These are phyloP conservation scores for Aphanomyces euteiches DNA, from an alignment of 352 stramenopile species.

Conservation along the genomic window DNA sequence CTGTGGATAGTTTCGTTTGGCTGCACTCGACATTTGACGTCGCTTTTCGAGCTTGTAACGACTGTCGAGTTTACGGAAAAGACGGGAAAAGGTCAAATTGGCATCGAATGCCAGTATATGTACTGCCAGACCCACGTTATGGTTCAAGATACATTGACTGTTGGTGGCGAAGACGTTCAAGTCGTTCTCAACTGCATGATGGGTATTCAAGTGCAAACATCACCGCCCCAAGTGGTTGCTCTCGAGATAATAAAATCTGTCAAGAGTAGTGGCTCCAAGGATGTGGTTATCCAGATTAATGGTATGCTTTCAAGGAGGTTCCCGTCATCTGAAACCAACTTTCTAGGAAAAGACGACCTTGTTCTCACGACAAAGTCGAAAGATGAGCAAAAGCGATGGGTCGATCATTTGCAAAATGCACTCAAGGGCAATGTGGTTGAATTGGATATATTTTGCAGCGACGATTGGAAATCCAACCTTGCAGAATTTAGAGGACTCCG, in stretches of 20 bases:
- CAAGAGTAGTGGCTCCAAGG: not conserved
- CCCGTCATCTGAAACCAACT: not conserved
- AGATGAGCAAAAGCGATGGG: slow-evolving; percentile 66
- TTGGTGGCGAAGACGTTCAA: slow-evolving; percentile 67
- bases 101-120: slow-evolving; percentile 84
- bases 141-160: slow-evolving; percentile 53
- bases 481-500: slow-evolving; percentile 69
- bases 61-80: slow-evolving; percentile 78
- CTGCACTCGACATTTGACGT: slow-evolving; percentile 73
- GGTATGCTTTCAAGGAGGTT: not conserved
- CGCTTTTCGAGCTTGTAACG: slow-evolving; percentile 80
- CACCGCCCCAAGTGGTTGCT: not conserved
- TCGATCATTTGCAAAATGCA: slow-evolving; percentile 60
- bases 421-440: slow-evolving; percentile 78
- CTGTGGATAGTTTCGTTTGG: slow-evolving; percentile 53
- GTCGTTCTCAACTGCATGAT: slow-evolving; percentile 86
- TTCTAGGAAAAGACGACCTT: slow-evolving; percentile 13
- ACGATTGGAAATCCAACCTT: slow-evolving; percentile 86
- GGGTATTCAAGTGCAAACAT: slow-evolving; percentile 65
- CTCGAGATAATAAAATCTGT: not conserved
- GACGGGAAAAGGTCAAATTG: slow-evolving; percentile 41
- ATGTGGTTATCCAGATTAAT: slow-evolving; percentile 1
- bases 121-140: slow-evolving; percentile 81
- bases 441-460: slow-evolving; percentile 83
- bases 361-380: slow-evolving; percentile 25